Base-by-base conservation (phyloP, 2,329 filamentous ascomycete genomes). In the Fulvia fulva region DNA sequence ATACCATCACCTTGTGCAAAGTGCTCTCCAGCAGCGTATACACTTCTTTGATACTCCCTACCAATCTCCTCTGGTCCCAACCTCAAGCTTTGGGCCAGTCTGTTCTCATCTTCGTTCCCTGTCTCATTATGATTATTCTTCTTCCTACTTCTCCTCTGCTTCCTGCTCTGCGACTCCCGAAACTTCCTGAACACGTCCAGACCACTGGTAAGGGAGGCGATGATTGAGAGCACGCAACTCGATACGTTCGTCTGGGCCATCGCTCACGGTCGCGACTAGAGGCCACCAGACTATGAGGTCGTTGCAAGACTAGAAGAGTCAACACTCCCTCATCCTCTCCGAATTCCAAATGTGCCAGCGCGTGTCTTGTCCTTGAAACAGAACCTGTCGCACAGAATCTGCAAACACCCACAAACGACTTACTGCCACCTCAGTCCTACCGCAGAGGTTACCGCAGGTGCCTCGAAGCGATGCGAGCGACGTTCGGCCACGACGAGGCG, bases 1-100 rank as follows among this genome's bases (percentile, higher is more conserved):
- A 69, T 64, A 79, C 77, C 68, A 67, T 80, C 78, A 55, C 78
- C 78, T 28, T 72, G 68, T 7, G 75, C 76, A 58, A 77, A 78
- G 5, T 65, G 60, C 47, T 74, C 69, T 16, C 76, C 76, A 54
- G 70, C 70, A 53, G 68, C 65, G 49, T 68, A 64, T 51, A 75
- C 70, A 62, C 73, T 73, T 32, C 67, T 65, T 55, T 74, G 70
- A 65, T 79, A 80, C 53, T 73, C 73, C n/a, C 71, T 66, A 8
- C 72, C 71, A 22, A 80, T 72, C 45, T 78, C 77, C 57, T 72
- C 65, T 2, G 76, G 74, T 1, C 76, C 77, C 65, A 67, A 67
- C 56, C 71, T 68, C 53, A 80, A 66, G 21, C 74, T 77, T 34
- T 70, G 73, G 21, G 69, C 73, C 37, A 80, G 65, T 37, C 71